Evolutionary conservation across 352 stramenopile species (phyloP).

Genomic region (Pythium rishiriense): DNA sequence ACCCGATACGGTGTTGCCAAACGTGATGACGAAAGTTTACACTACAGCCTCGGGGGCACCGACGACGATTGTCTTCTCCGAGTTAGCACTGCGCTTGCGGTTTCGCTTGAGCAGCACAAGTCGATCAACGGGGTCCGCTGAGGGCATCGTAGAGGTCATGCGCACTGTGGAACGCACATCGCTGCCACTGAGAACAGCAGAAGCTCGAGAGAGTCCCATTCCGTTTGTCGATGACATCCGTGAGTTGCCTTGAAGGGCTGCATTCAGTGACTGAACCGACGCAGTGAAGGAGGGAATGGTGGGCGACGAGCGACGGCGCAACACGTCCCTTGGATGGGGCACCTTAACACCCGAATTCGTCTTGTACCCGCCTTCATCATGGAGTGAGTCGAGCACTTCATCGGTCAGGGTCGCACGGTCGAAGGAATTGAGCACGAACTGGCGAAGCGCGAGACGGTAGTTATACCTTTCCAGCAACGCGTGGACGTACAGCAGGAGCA

Average conservation of each 20-base stretch:
- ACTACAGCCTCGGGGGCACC: slow-evolving; percentile 81
- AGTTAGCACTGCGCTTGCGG: slow-evolving; percentile 67
- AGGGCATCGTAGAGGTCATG: slow-evolving; percentile 37
- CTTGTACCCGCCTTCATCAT: slow-evolving; percentile 49
- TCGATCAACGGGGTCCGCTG: slow-evolving; percentile 64
- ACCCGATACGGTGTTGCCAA: neutral
- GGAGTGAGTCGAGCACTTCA: slow-evolving; percentile 73
- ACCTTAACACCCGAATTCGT: slow-evolving; percentile 44
- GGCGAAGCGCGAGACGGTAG: slow-evolving; percentile 78
- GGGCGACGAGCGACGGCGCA: slow-evolving; percentile 76
- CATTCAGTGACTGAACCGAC: slow-evolving; percentile 80
- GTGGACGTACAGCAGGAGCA: slow-evolving; percentile 82
- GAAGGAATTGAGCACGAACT: slow-evolving; percentile 88
- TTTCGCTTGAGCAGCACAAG: slow-evolving; percentile 79
- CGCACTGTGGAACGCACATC: slow-evolving; percentile 59
- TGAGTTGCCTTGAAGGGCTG: slow-evolving; percentile 68
- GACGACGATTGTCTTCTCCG: slow-evolving; percentile 87
- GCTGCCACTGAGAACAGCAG: slow-evolving; percentile 21
- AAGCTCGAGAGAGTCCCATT: slow-evolving; percentile 11
- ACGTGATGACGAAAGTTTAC: slow-evolving; percentile 37
- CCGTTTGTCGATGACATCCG: slow-evolving; percentile 49
- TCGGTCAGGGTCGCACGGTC: slow-evolving; percentile 71
- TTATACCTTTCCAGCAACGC: slow-evolving; percentile 84
- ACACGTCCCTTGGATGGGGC: slow-evolving; percentile 46
- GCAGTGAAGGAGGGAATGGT: slow-evolving; percentile 87